These are phyloP conservation scores for Perkinsus marinus DNA, from an alignment of 169 alveolate species.

Conservation along the genomic window DNA sequence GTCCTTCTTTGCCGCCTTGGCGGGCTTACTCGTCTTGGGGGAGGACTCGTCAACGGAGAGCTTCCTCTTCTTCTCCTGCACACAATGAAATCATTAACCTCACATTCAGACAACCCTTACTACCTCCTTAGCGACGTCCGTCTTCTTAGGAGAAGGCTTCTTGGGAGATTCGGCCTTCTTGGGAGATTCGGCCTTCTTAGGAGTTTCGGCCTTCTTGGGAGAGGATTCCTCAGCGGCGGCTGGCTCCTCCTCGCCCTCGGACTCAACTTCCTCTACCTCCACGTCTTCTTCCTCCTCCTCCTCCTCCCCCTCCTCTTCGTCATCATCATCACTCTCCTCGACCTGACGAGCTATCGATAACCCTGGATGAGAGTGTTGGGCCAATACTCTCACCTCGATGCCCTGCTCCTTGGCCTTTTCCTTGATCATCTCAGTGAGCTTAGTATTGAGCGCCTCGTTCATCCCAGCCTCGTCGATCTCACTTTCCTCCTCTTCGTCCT, in stretches of 20 bases:
- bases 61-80: neutral
- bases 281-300: neutral
- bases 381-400: neutral
- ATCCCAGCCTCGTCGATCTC: neutral
- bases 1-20: neutral
- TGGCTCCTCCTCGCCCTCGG: neutral
- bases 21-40: neutral
- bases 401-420: neutral
- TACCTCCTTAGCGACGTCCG: neutral
- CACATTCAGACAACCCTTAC: neutral
- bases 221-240: neutral
- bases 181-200: neutral
- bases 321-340: neutral
- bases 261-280: neutral
- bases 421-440: neutral
- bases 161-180: neutral
- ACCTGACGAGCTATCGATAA: neutral
- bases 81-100: too few species aligned
- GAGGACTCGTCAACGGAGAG: neutral
- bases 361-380: neutral
- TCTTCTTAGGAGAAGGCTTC: neutral
- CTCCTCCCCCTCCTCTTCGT: neutral
- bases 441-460: neutral
- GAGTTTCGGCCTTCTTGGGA: neutral
- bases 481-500: neutral